Base-by-base conservation (phyloP, 306 rosid genomes). In the Lagenaria siceraria region DNA sequence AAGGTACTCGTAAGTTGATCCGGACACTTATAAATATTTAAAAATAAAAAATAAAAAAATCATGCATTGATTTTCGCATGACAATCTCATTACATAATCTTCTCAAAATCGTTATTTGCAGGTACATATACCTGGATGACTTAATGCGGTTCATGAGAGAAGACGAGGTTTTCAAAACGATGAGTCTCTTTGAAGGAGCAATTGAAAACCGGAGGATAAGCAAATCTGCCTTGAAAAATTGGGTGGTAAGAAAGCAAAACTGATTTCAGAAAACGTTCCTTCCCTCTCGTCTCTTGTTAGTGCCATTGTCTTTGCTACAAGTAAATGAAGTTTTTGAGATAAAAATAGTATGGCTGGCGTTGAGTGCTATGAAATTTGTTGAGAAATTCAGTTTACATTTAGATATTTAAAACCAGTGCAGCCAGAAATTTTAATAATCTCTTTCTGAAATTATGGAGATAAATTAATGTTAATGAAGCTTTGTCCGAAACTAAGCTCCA, bases 151-250 rank as follows among this genome's bases (percentile, higher is more conserved):
- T 89, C 87, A 84, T 93, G 97, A 84, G 65, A 84, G 96, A 93
- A 81, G 98, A 88, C 9, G 97, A 89, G 86, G 93, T 87, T 69
- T 5, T 74, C 14, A 91, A 89, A 82, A 81, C 96, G 63, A 40
- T 91, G 79, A 82, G 77, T 80, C 98, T 91, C 78, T 89, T 93
- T 80, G 98, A 91, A 84, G 98, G 96, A 74, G 96, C 93, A 0
- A 7, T 86, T 31, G 96, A 88, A 59, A 43, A 76, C 24, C 80
- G 69, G 79, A 91, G 19, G 86, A 89, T 93, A 58, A 77, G 97
- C 84, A 93, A 91, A 87, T 78, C 92, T 13, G 78, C 90, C 54
- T 78, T 93, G 90, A 91, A 88, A 84, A 89, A 91, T 78, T 93
- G 97, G 98, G 96, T 93, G 97, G 98, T 93, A 81, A 89, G 96